These are phyloP conservation scores for Antonospora locustae DNA, from an alignment of 371 early-diverging fungal species.

Conservation along the genomic window DNA sequence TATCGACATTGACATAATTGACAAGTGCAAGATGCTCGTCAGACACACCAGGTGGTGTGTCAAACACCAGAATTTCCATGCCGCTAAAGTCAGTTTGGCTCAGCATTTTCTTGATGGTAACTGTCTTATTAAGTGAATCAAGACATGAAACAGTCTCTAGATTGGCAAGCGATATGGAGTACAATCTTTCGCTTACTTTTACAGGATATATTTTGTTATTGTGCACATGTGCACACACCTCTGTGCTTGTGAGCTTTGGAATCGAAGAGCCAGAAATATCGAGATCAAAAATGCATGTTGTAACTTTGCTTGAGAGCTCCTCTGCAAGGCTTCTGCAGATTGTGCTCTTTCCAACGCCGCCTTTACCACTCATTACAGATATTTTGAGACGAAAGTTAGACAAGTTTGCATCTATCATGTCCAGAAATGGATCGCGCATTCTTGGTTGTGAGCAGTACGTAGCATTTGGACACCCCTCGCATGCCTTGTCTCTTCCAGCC, in stretches of 20 bases:
- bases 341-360: constrained; percentile 56
- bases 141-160: constrained; percentile 12
- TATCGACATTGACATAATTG: constrained; percentile 37
- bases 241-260: constrained; percentile 29
- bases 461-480: constrained; percentile 46
- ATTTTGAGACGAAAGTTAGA: too few relatives aligned
- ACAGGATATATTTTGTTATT: constrained; percentile 35
- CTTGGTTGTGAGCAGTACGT: constrained; percentile 14
- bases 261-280: constrained; percentile 54
- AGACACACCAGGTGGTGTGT: constrained; percentile 55
- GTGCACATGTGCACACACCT: constrained; percentile 13
- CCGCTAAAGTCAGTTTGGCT: constrained; percentile 12
- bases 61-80: constrained; percentile 46
- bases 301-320: not conserved
- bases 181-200: constrained; percentile 4
- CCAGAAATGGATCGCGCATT: constrained; percentile 26
- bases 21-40: constrained; percentile 52
- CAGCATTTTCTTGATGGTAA: constrained; percentile 24
- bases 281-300: constrained; percentile 44
- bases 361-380: constrained; percentile 55
- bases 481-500: constrained; percentile 38
- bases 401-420: constrained; percentile 19
- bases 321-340: constrained; percentile 26
- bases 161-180: constrained; percentile 16
- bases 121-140: constrained; percentile 14